Base-by-base conservation (phyloP, 371 early-diverging fungal genomes). In the Rhizopus arrhizus region DNA sequence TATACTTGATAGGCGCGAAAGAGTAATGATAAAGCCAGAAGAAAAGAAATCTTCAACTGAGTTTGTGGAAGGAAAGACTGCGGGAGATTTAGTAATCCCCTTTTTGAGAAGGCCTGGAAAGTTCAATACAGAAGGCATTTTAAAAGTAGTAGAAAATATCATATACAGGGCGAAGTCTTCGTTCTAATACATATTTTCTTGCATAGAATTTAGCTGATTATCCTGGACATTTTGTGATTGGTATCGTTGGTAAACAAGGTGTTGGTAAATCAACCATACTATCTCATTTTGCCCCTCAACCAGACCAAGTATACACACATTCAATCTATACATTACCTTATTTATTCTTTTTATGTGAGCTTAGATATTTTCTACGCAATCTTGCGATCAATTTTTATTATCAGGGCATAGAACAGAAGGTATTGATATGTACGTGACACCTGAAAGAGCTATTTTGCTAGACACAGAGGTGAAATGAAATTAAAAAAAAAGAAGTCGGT, bases 161-260 rank as follows among this genome's bases (percentile, higher is more conserved):
- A 22, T 22, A 22, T 22, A 22, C 22, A 22, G 2, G 22, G 2
- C 22, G 12, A 34, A 35, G 1, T 28, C 9, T 47, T 11, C 15
- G 9, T 48, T 2, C 3, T 29, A 12, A 34, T 4, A 48, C 28
- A 38, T 36, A 46, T 53, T 28, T 1, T 47, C n/a, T 28, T 5
- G 8, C 2, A 7, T 52, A 67, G 68, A 42, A 34, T 15, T 46
- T 68, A 15, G 49, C 53, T 9, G 91, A 91, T 33, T 71, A 81
- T 47, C 89, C 91, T n/a, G 91, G 90, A 29, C 88, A 89, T 69
- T 91, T 89, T 64, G 85, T 89, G 5, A 81, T 91, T 29, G 91
- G 92, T 10, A 81, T 89, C 22, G 52, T 90, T 34, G 92, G 92
- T 10, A 77, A 84, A 15, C 85, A 83, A 68, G 87, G 89, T 10